Evolutionary conservation across 768 basidiomycete species (phyloP), one percentile per base, ranked within the genome.

Genomic region (Suillus alpinus): DNA sequence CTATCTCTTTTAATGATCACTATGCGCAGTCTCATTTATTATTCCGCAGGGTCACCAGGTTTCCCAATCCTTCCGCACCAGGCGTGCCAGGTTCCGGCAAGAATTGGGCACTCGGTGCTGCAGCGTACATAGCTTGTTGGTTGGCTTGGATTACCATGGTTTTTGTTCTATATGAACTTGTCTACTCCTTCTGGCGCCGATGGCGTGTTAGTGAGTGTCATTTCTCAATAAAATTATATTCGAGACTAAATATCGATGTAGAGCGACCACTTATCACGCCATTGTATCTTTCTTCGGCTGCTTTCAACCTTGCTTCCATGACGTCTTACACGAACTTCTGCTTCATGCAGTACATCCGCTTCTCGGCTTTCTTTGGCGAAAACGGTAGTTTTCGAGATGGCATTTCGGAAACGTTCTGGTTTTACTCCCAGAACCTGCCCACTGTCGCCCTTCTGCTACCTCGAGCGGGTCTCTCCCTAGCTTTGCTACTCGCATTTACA

Each of bases 71-170:
- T 50, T 78, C 79, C 67, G 83, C 87, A 36, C 81, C 84, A 67
- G 85, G 85, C n/a, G 81, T 87, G 53, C 82, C 89, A 62, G 85
- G 86, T 62, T 87, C 88, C 59, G 85, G 86, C 62, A 83, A 81
- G 71, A 87, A 88, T 71, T 95, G 94, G 94, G 83, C 87, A 3
- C 80, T 95, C 9, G 94, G 83, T 20, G 84, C 87, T 16, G 86
- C 91, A 13, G 92, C 92, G 14, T 95, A 95, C 76, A 80, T 91
- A 46, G 86, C 88, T 8, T 92, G 88, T 70, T 94, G 91, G 88
- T 71, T 83, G 51, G 81, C 83, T 51, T 94, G 91, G 83, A 80
- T 92, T 32, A 70, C 89, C 59, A 80, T 83, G 29, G 85, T 95
- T 23, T 86, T 88, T 70, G 67, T 94, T 64, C 73, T 92, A 39